phyloP scores from a whole-genome alignment of 2,329 filamentous ascomycete genomes.

The Chaetomiaceae sp. region DNA sequence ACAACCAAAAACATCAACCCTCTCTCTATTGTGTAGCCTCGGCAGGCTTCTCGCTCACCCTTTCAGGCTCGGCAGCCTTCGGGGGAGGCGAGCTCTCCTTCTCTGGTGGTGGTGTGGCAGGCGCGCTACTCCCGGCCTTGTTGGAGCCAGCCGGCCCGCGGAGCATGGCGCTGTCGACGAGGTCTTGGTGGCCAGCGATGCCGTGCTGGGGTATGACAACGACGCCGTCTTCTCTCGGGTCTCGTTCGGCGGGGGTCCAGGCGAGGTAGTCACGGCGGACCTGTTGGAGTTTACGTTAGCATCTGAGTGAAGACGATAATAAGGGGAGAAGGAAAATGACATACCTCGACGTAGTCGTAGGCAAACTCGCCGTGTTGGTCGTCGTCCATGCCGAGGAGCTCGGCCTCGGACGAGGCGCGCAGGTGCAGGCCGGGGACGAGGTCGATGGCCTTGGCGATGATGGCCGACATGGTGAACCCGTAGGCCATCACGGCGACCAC shows the following conservation, averaged over 20 bases:
- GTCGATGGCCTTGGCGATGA: constrained; percentile 72
- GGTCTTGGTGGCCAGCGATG: constrained; percentile 64
- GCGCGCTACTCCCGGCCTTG: constrained; percentile 7
- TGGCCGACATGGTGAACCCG: constrained; percentile 67
- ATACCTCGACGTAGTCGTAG: constrained; percentile 80
- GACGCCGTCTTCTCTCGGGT: constrained; percentile 56
- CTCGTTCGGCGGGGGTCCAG: constrained; percentile 72
- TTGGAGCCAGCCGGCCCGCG: background rate
- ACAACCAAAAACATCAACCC: background rate
- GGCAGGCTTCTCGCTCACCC: constrained; percentile 14
- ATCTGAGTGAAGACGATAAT: background rate
- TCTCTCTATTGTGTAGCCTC: background rate
- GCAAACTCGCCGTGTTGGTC: constrained; percentile 88
- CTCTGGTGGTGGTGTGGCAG: constrained; percentile 15
- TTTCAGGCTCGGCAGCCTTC: background rate
- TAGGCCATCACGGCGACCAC: constrained; percentile 63
- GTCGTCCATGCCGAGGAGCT: constrained; percentile 83
- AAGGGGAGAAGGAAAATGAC: background rate
- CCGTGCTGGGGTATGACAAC: constrained; percentile 65
- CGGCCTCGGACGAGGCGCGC: constrained; percentile 74
- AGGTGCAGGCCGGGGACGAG: constrained; percentile 72
- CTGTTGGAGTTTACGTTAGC: constrained; percentile 16
- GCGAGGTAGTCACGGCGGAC: constrained; percentile 80
- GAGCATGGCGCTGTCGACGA: constrained; percentile 33
- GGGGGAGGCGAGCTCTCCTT: no score